Percentiles rank a stretch among this genome's conserved stretches.
phyloP scores from a whole-genome alignment of 208 protist species.

The Polymyxa betae region DNA sequence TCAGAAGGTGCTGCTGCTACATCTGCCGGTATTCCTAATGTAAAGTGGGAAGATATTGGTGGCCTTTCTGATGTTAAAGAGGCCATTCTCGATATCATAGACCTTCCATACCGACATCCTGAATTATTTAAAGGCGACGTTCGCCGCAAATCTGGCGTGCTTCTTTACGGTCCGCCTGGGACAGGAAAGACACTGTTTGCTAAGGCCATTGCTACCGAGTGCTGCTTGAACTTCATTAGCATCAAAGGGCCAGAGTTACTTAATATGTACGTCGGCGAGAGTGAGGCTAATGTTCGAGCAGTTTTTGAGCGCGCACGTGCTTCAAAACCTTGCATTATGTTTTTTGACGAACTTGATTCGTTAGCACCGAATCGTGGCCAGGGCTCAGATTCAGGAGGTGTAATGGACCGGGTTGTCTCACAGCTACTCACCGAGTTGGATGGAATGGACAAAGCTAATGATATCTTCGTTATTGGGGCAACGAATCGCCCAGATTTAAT shows the following conservation, averaged over 20 bases:
- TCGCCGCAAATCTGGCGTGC: conserved; percentile 89
- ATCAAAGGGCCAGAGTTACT: conserved; percentile 94
- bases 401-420: conserved; percentile 79
- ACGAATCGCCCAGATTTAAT: conserved; percentile 96
- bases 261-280: conserved; percentile 81
- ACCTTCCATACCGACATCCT: conserved; percentile 98
- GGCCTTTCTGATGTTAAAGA: conserved; percentile 96
- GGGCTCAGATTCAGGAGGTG: conserved; percentile 73
- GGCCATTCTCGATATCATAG: conserved; percentile 97
- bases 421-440: conserved; percentile 81
- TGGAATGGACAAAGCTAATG: conserved; percentile 64
- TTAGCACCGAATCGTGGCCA: conserved; percentile 74
- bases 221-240: conserved; percentile 98
- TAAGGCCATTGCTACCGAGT: conserved; percentile 98
- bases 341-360: conserved; percentile 83
- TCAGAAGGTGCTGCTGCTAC: too few species aligned
- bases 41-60: conserved; percentile 98
- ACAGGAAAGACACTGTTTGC: too few species aligned
- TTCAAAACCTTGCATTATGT: conserved; percentile 77
- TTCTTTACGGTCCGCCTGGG: conserved; percentile 97
- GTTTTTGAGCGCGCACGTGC: conserved; percentile 75
- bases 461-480: conserved; percentile 94
- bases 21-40: conserved; percentile 86
- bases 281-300: conserved; percentile 78
- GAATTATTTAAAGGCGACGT: conserved; percentile 99